Conservation (phyloP, 1,284 basidiomycete species). For the Ceratobasidium sp. region DNA sequence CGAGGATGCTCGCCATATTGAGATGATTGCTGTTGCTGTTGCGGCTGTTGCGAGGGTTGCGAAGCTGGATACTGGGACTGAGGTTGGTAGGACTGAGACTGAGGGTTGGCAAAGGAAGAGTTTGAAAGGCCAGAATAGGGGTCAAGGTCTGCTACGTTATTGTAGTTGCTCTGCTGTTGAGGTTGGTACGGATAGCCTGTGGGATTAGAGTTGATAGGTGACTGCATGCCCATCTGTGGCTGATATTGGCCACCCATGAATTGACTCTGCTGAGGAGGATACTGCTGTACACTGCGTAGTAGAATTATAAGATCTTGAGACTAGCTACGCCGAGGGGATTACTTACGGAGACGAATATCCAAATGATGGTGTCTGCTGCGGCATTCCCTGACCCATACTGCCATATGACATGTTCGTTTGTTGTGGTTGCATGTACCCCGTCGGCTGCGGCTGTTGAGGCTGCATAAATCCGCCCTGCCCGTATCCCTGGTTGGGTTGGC, state of each 20-base stretch:
- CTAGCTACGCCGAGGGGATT: not conserved
- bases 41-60: slow-evolving; percentile 25
- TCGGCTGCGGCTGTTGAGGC: slow-evolving; percentile 34
- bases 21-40: slow-evolving; percentile 26
- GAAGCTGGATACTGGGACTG: slow-evolving; percentile 7
- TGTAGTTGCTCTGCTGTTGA: slow-evolving; percentile 36
- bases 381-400: slow-evolving; percentile 27
- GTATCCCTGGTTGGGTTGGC: slow-evolving; percentile 35
- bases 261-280: slow-evolving; percentile 36
- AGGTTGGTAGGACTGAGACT: slow-evolving; percentile 25
- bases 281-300: slow-evolving; percentile 26
- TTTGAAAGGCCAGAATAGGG: slow-evolving; percentile 37
- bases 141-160: slow-evolving; percentile 37
- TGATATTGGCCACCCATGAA: slow-evolving; percentile 35
- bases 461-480: slow-evolving; percentile 34
- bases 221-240: slow-evolving; percentile 35
- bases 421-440: slow-evolving; percentile 23
- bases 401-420: slow-evolving; percentile 19
- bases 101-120: slow-evolving; percentile 24
- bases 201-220: slow-evolving; percentile 26
- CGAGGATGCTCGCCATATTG: slow-evolving; percentile 40
- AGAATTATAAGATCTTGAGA: not conserved
- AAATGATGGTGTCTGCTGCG: slow-evolving; percentile 24
- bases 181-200: slow-evolving; percentile 29
- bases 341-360: slow-evolving; percentile 42